These are phyloP conservation scores for Diutina sp. DNA, from an alignment of 1,139 yeast species.

Conservation along the genomic window DNA sequence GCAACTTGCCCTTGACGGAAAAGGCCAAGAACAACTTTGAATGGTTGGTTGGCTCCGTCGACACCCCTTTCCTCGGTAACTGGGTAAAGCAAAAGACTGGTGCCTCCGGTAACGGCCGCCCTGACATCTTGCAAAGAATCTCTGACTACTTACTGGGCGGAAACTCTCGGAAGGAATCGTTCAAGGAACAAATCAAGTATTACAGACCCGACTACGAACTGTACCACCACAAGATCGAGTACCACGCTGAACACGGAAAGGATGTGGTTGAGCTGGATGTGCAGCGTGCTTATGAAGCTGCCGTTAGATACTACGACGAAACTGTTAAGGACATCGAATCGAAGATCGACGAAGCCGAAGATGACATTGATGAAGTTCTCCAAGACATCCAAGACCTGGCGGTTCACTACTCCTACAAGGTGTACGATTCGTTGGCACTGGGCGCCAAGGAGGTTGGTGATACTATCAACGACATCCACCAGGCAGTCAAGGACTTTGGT, in stretches of 20 bases:
- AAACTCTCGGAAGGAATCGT: background rate
- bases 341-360: constrained; percentile 11
- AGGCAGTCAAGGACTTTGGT: constrained; percentile 9
- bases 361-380: constrained; percentile 12
- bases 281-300: constrained; percentile 12
- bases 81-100: constrained; percentile 16
- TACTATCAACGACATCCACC: constrained; percentile 9
- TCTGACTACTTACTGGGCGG: background rate
- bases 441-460: constrained; percentile 7
- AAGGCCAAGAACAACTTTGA: constrained; percentile 4
- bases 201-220: constrained; percentile 11
- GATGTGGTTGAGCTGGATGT: constrained; percentile 13
- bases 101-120: constrained; percentile 3
- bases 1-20: constrained; percentile 10
- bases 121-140: background rate
- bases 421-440: constrained; percentile 8
- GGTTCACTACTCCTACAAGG: constrained; percentile 11
- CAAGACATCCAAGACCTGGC: constrained; percentile 12
- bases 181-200: constrained; percentile 9
- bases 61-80: constrained; percentile 11
- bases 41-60: constrained; percentile 12
- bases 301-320: constrained; percentile 28
- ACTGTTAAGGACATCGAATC: constrained; percentile 18
- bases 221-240: constrained; percentile 8
- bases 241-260: constrained; percentile 3